Evolutionary conservation across 768 basidiomycete species (phyloP).

Genomic region (Mycena olivaceomarginata): DNA sequence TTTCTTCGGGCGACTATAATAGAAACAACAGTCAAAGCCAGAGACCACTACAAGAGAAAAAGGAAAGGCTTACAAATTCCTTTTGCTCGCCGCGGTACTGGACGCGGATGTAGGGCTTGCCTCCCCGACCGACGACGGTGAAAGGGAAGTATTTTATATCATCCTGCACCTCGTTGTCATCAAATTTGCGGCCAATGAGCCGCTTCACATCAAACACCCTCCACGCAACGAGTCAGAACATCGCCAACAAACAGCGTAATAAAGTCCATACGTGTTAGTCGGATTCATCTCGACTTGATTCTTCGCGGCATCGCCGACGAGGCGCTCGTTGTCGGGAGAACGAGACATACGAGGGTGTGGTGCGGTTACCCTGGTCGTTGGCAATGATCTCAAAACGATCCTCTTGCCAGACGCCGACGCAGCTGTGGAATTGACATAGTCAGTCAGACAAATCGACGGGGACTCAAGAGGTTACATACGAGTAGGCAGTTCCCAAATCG

Average conservation of each 20-base stretch:
- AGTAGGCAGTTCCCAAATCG: constrained; percentile 82
- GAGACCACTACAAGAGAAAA: constrained; percentile 1
- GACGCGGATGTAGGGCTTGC: too few species aligned
- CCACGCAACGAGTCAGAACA: too few species aligned
- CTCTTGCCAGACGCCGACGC: constrained; percentile 67
- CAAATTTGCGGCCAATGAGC: too few species aligned
- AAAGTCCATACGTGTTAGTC: constrained; percentile 73
- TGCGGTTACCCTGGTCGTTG: constrained; percentile 93
- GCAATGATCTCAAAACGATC: constrained; percentile 86
- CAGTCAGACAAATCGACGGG: too few species aligned
- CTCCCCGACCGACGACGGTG: too few species aligned
- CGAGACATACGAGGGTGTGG: constrained; percentile 94
- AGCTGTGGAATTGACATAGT: constrained; percentile 42
- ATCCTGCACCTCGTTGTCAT: too few species aligned
- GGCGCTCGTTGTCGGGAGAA: constrained; percentile 91
- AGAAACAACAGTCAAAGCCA: neutral
- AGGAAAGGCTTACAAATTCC: constrained; percentile 63
- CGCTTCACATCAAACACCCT: too few species aligned
- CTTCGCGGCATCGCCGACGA: constrained; percentile 57
- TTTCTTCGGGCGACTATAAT: constrained; percentile 28
- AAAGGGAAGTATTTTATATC: too few species aligned
- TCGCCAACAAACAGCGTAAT: neutral
- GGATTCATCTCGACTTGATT: constrained; percentile 87
- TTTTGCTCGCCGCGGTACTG: constrained; percentile 67
- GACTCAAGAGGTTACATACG: constrained; percentile 55